A percentile compares a stretch with the other conserved stretches of the same genome.
These are phyloP conservation scores for Rhododendron griersonianum DNA, from an alignment of 148 eudicot species.

Conservation along the genomic window DNA sequence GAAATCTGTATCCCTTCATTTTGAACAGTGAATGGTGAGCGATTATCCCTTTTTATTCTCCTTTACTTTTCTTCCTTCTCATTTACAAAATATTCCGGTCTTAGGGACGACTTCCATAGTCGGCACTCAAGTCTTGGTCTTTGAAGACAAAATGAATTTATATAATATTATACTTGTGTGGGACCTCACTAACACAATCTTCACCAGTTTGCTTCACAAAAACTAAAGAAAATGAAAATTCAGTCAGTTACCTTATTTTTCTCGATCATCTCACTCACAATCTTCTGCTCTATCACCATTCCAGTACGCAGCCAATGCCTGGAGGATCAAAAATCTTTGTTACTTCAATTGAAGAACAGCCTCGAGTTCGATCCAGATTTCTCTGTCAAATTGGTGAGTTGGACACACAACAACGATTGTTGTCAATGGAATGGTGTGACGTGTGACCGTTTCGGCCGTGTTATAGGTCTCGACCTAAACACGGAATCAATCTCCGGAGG, in stretches of 20 bases:
- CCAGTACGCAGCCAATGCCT: constrained; percentile 12
- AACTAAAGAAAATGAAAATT: neutral
- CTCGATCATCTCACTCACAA: constrained; percentile 11
- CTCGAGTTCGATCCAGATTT: neutral
- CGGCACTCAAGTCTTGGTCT: too few species aligned
- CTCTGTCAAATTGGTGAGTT: constrained; percentile 17
- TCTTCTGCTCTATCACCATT: constrained; percentile 3
- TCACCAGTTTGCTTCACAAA: neutral
- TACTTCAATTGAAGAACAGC: constrained; percentile 26
- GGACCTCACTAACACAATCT: neutral
- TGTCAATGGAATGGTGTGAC: constrained; percentile 38
- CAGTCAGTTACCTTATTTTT: constrained; percentile 1
- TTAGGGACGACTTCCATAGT: too few species aligned
- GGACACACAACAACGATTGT: constrained; percentile 25
- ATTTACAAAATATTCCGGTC: too few species aligned
- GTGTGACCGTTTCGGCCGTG: constrained; percentile 25
- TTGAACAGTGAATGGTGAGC: too few species aligned
- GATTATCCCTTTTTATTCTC: neutral
- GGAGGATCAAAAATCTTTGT: constrained; percentile 18
- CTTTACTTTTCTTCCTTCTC: too few species aligned
- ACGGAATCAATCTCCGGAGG: neutral
- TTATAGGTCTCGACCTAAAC: constrained; percentile 24
- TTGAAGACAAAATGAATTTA: too few species aligned
- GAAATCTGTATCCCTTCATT: too few species aligned
- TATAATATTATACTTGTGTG: too few species aligned